Conservation (phyloP, 371 early-diverging fungal genomes). For the Mortierella sp. region DNA sequence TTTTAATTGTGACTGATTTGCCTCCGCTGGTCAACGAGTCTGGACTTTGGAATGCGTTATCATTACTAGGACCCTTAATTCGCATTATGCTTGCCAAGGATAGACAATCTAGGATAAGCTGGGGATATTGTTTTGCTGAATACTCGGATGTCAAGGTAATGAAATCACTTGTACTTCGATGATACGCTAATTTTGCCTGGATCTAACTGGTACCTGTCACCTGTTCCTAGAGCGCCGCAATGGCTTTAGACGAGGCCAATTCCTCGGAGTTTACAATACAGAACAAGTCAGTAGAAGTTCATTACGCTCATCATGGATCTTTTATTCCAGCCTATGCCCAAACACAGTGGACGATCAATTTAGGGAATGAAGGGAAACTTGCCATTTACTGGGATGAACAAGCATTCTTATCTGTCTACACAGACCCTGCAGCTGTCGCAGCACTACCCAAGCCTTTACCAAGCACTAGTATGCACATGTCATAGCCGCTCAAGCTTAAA, state of each 20-base stretch:
- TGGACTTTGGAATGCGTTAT: conserved; percentile 40
- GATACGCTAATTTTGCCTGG: not conserved
- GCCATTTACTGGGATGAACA: conserved; percentile 56
- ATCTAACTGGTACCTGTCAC: not conserved
- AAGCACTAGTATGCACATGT: conserved; percentile 8
- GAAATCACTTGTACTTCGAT: not conserved
- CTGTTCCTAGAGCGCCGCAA: conserved; percentile 21
- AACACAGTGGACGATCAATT: conserved; percentile 42
- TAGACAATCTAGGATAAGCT: conserved; percentile 33
- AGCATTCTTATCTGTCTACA: conserved; percentile 41
- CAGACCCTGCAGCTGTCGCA: conserved; percentile 6
- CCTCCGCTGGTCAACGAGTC: conserved; percentile 43
- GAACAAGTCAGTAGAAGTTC: conserved; percentile 28
- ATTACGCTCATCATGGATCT: conserved; percentile 48
- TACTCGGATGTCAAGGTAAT: conserved; percentile 29
- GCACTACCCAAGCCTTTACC: not conserved
- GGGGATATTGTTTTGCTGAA: conserved; percentile 53
- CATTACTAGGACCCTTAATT: conserved; percentile 26
- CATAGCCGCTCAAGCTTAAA: not conserved
- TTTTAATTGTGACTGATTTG: conserved; percentile 33
- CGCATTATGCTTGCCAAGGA: conserved; percentile 46
- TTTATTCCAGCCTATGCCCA: conserved; percentile 53
- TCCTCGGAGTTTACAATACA: conserved; percentile 21
- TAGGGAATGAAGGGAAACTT: conserved; percentile 29
- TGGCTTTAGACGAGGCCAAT: conserved; percentile 36